Evolutionary conservation across 371 early-diverging fungal species (phyloP).

Genomic region (Zychaea mexicana): DNA sequence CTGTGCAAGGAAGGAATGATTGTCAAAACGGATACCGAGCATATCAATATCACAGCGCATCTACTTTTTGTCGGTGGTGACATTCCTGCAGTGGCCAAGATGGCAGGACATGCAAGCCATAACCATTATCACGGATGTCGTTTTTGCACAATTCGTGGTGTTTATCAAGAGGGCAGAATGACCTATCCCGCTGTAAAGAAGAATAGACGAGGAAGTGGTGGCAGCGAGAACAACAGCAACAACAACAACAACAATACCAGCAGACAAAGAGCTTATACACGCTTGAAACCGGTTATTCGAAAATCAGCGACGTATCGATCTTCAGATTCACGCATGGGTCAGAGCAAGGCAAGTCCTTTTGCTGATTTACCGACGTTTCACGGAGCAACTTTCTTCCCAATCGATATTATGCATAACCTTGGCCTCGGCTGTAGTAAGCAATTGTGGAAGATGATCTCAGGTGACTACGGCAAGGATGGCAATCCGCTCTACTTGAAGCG

Average conservation of each 20-base stretch:
- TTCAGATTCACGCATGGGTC: background rate
- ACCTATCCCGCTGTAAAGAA: background rate
- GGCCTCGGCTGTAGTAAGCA: background rate
- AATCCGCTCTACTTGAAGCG: background rate
- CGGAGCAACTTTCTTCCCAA: background rate
- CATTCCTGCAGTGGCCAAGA: slow-evolving; percentile 1
- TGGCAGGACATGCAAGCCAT: background rate
- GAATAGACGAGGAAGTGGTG: background rate
- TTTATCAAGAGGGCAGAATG: background rate
- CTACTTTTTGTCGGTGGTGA: slow-evolving; percentile 1
- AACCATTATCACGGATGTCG: background rate
- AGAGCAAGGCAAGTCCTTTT: background rate
- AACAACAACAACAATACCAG: background rate
- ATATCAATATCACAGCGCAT: too few species aligned
- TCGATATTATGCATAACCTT: background rate
- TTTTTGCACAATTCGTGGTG: slow-evolving; percentile 3
- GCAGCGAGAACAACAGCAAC: background rate
- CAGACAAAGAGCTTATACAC: background rate
- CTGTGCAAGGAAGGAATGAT: too few species aligned
- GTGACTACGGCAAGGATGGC: background rate
- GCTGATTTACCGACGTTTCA: background rate
- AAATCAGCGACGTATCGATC: too few species aligned
- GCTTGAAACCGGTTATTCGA: too few species aligned
- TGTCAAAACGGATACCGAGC: too few species aligned
- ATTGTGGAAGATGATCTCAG: background rate